Conservation (phyloP, 257 asterid species). For the Nicotiana paniculata region DNA sequence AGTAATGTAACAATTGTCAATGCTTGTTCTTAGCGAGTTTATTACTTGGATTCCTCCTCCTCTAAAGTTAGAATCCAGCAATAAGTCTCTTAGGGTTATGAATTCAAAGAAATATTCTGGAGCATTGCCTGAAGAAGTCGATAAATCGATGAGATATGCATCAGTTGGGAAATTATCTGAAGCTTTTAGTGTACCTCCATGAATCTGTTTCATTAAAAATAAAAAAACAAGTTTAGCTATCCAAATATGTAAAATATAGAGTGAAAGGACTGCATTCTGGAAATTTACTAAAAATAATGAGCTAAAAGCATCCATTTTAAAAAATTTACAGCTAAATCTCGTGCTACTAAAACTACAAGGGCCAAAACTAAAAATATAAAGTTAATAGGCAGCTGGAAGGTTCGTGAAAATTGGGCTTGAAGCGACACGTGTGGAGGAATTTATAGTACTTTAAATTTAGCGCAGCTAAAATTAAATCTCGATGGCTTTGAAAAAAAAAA, state of each 20-base stretch:
- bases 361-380: neutral
- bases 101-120: constrained; percentile 55
- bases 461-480: neutral
- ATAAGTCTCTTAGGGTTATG: constrained; percentile 57
- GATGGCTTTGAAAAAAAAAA: too few species aligned
- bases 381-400: neutral
- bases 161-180: constrained; percentile 53
- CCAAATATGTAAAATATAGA: neutral
- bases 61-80: constrained; percentile 51
- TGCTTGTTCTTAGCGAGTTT: constrained; percentile 60
- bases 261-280: too few species aligned
- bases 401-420: neutral
- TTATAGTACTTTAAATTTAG: neutral
- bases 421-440: neutral
- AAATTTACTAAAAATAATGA: neutral
- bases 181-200: constrained; percentile 82
- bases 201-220: constrained; percentile 41
- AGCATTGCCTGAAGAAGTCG: constrained; percentile 29
- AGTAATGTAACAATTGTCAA: constrained; percentile 79
- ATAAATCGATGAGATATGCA: constrained; percentile 60
- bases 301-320: neutral
- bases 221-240: neutral
- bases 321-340: neutral
- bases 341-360: neutral
- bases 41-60: constrained; percentile 77